Evolutionary conservation across 192 early-diverging fungal species (phyloP).

Genomic region (Coemansia sp.): DNA sequence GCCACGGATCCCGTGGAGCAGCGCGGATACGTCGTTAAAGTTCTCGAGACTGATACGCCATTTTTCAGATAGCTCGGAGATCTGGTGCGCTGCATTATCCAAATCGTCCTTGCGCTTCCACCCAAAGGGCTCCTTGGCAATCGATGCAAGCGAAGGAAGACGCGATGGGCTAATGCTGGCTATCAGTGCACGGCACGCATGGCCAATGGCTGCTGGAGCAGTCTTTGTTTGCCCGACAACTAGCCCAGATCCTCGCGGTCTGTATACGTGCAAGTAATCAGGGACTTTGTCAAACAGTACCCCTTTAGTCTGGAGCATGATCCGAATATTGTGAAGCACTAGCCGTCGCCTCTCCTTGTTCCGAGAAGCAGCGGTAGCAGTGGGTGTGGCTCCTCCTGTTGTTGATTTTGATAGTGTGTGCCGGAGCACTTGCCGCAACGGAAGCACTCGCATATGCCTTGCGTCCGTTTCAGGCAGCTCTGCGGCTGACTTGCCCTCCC

Average conservation of each 20-base stretch:
- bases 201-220: background rate
- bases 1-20: background rate
- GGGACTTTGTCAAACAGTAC: background rate
- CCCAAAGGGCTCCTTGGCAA: background rate
- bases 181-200: background rate
- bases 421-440: background rate
- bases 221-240: background rate
- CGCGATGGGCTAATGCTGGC: background rate
- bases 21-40: background rate
- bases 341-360: background rate
- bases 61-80: background rate
- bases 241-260: too few species aligned
- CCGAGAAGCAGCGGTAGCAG: background rate
- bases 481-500: background rate
- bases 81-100: background rate
- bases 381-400: too few species aligned
- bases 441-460: background rate
- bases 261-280: background rate
- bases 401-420: background rate
- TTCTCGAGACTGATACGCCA: background rate
- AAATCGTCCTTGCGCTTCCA: background rate
- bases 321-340: background rate
- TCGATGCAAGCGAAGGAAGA: constrained; percentile 2
- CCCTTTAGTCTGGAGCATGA: background rate
- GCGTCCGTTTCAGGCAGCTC: too few species aligned